phyloP scores from a whole-genome alignment of 768 basidiomycete genomes.

The Tricholoma saponaceum region DNA sequence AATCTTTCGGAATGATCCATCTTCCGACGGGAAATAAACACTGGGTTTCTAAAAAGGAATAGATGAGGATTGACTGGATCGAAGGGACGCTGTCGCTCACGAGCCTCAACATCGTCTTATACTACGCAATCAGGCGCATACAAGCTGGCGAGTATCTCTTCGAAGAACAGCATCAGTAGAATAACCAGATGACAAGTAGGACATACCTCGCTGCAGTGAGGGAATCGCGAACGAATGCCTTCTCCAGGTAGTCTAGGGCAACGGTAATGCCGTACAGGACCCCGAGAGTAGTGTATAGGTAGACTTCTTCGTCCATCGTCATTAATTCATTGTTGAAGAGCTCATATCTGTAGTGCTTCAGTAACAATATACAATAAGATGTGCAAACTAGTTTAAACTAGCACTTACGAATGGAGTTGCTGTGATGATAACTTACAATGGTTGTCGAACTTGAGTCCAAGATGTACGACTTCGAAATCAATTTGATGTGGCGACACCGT shows the following conservation, averaged over 20 bases:
- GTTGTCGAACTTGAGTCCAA: too few species aligned
- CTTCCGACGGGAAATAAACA: conserved; percentile 29
- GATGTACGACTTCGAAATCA: too few species aligned
- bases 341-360: conserved; percentile 9
- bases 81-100: conserved; percentile 83
- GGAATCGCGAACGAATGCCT: conserved; percentile 92
- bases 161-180: conserved; percentile 9
- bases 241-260: conserved; percentile 89
- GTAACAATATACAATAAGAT: too few species aligned
- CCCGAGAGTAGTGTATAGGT: conserved; percentile 78
- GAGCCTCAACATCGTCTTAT: conserved; percentile 96
- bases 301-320: conserved; percentile 88
- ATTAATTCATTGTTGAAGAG: conserved; percentile 7
- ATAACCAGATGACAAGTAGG: conserved; percentile 1
- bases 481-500: too few species aligned
- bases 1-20: conserved; percentile 94
- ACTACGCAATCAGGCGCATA: conserved; percentile 89
- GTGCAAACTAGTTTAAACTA: background rate
- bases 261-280: conserved; percentile 92
- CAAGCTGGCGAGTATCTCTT: conserved; percentile 97
- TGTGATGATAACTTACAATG: too few species aligned
- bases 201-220: conserved; percentile 89
- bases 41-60: background rate
- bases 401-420: too few species aligned
- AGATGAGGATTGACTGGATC: conserved; percentile 48